phyloP scores from a whole-genome alignment of 73 alveolate species.

The Paramecium caudatum region DNA sequence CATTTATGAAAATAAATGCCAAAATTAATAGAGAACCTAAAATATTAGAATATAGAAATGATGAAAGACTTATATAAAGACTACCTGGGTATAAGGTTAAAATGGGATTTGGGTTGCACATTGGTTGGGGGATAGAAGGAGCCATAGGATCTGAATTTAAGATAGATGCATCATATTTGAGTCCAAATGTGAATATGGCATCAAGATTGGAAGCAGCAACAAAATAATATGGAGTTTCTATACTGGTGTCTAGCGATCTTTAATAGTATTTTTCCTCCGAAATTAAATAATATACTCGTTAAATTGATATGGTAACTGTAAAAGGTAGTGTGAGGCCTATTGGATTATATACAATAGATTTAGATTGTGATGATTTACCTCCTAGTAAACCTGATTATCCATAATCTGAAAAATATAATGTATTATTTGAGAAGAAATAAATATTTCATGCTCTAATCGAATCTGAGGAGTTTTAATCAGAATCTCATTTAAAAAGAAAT shows the following conservation, averaged over 20 bases:
- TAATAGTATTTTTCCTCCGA: slow-evolving; percentile 75
- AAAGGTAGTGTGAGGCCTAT: slow-evolving; percentile 85
- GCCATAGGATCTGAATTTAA: slow-evolving; percentile 95
- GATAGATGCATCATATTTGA: slow-evolving; percentile 91
- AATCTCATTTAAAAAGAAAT: slow-evolving; percentile 24
- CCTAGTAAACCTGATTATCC: slow-evolving; percentile 67
- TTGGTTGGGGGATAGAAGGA: slow-evolving; percentile 99
- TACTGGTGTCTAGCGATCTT: slow-evolving; percentile 86
- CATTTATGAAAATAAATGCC: slow-evolving; percentile 94
- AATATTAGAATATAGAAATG: slow-evolving; percentile 85
- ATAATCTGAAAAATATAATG: slow-evolving; percentile 4
- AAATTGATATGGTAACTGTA: slow-evolving; percentile 89
- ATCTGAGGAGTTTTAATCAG: slow-evolving; percentile 55
- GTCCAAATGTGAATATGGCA: slow-evolving; percentile 96
- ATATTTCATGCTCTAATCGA: background rate
- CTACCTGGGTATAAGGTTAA: slow-evolving; percentile 89
- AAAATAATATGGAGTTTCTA: slow-evolving; percentile 87
- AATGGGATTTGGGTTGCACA: slow-evolving; percentile 98
- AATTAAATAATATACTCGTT: slow-evolving; percentile 79
- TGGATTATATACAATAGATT: slow-evolving; percentile 85
- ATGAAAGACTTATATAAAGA: slow-evolving; percentile 83
- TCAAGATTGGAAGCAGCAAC: slow-evolving; percentile 94
- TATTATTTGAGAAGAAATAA: slow-evolving; percentile 60
- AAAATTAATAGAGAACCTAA: slow-evolving; percentile 91
- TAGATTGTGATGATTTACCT: slow-evolving; percentile 74